A percentile compares a stretch with the other conserved stretches of the same genome.
Evolutionary conservation across 2,329 filamentous ascomycete genomes (phyloP).

Genomic region (Knufia fluminis): DNA sequence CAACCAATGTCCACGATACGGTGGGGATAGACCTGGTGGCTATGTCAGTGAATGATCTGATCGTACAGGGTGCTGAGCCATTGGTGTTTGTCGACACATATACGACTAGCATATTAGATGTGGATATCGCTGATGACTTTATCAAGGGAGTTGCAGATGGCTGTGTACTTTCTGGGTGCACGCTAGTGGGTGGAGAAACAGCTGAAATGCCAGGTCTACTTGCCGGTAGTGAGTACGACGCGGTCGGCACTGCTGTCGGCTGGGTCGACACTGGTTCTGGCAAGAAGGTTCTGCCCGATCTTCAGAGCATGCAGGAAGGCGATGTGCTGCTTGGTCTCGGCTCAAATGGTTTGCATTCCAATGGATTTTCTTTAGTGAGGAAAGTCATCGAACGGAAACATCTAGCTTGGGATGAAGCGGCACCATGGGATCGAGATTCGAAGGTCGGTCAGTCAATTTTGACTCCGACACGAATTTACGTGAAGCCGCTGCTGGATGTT

Average conservation of each 20-base stretch:
- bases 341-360: slow-evolving; percentile 85
- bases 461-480: slow-evolving; percentile 88
- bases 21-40: slow-evolving; percentile 95
- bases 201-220: slow-evolving; percentile 98
- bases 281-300: slow-evolving; percentile 62
- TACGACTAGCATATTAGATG: slow-evolving; percentile 79
- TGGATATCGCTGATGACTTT: slow-evolving; percentile 70
- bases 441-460: slow-evolving; percentile 66
- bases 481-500: slow-evolving; percentile 65
- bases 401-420: slow-evolving; percentile 59
- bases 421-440: slow-evolving; percentile 60
- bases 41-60: slow-evolving; percentile 97
- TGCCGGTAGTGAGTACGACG: slow-evolving; percentile 79
- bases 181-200: slow-evolving; percentile 92
- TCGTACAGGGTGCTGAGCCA: slow-evolving; percentile 90
- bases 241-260: slow-evolving; percentile 80
- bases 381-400: slow-evolving; percentile 70
- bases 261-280: slow-evolving; percentile 54
- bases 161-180: slow-evolving; percentile 75
- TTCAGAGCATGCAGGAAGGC: slow-evolving; percentile 64
- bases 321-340: slow-evolving; percentile 79
- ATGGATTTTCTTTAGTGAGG: slow-evolving; percentile 93
- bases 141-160: slow-evolving; percentile 83
- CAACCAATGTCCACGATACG: slow-evolving; percentile 80
- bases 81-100: slow-evolving; percentile 98